These are phyloP conservation scores for Trypanosoma lewisi DNA, from an alignment of 208 protist genomes.

Conservation along the genomic window DNA sequence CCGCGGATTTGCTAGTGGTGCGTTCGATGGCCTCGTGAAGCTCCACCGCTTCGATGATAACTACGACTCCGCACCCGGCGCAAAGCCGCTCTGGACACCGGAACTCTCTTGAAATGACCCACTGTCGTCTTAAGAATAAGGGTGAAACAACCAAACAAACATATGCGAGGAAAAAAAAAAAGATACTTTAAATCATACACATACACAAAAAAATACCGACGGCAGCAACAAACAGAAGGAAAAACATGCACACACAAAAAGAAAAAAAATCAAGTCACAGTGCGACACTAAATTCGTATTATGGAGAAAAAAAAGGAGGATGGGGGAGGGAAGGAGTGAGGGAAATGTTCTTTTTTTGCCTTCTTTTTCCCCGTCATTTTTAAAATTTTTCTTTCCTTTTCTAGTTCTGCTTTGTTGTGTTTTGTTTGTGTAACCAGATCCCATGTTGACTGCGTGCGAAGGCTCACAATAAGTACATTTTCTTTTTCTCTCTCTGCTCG, in stretches of 20 bases:
- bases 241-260: not conserved
- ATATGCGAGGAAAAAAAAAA: not conserved
- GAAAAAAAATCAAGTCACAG: not conserved
- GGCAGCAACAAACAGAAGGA: not conserved
- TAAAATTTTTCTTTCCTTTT: not conserved
- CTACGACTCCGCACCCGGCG: constrained; percentile 83
- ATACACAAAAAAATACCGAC: too few relatives aligned
- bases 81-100: constrained; percentile 60
- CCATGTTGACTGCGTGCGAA: too few relatives aligned
- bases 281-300: not conserved
- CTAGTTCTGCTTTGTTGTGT: not conserved
- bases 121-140: not conserved
- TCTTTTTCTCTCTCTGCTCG: not conserved
- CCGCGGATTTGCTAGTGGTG: constrained; percentile 89
- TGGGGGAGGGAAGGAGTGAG: too few relatives aligned
- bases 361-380: too few relatives aligned
- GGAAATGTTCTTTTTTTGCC: too few relatives aligned
- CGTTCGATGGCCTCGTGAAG: constrained; percentile 96
- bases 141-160: not conserved
- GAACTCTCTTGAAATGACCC: constrained; percentile 11
- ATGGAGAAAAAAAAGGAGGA: not conserved
- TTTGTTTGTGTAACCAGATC: not conserved
- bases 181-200: too few relatives aligned
- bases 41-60: constrained; percentile 94
- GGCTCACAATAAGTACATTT: too few relatives aligned